These are phyloP conservation scores for Glycine tomentella DNA, from an alignment of 306 rosid species.

Conservation along the genomic window DNA sequence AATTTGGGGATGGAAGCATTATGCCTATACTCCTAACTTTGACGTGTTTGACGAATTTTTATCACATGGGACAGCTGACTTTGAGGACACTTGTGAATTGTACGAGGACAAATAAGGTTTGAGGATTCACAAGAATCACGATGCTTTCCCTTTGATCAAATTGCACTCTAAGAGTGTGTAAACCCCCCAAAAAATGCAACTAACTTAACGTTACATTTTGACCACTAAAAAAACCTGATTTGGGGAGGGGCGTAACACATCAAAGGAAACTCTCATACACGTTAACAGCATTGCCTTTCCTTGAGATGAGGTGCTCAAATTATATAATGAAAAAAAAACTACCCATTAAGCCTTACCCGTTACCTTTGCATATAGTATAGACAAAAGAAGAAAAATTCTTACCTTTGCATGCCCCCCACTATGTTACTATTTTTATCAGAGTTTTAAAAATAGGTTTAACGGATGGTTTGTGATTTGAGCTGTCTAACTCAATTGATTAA, in stretches of 20 bases:
- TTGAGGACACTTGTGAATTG: slow-evolving; percentile 12
- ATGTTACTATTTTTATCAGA: neutral
- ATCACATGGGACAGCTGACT: slow-evolving; percentile 37
- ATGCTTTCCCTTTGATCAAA: neutral
- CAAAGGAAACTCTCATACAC: neutral
- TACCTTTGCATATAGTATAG: neutral
- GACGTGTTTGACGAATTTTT: neutral
- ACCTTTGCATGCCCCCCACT: neutral
- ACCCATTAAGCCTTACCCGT: neutral
- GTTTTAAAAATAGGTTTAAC: no score
- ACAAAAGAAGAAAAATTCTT: no score
- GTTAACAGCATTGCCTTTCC: neutral
- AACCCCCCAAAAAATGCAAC: neutral
- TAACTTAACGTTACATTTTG: neutral
- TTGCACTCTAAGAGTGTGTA: neutral
- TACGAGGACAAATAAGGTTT: neutral
- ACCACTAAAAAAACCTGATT: neutral
- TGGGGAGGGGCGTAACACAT: neutral
- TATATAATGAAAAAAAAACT: neutral
- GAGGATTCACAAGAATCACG: neutral
- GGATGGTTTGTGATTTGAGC: no score
- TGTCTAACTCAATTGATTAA: no score
- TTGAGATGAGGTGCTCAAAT: neutral
- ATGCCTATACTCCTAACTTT: neutral
- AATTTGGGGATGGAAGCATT: neutral